Evolutionary conservation across 1,139 yeast genomes (phyloP).

Genomic region (Hyphopichia pseudoburtonii): DNA sequence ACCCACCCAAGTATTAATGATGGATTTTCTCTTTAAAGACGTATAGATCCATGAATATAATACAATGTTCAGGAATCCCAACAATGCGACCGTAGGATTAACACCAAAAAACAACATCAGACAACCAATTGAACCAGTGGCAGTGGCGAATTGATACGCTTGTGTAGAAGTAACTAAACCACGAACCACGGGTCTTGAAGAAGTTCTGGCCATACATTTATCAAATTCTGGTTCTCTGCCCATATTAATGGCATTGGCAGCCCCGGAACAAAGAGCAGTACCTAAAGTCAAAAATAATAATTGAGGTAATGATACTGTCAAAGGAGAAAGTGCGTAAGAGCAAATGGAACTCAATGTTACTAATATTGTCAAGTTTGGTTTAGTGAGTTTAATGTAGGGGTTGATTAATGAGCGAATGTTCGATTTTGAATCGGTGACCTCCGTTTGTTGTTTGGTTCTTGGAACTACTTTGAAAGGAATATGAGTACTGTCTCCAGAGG

Average conservation of each 20-base stretch:
- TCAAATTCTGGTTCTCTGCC: constrained; percentile 94
- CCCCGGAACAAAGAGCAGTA: constrained; percentile 83
- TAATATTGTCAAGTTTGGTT: constrained; percentile 83
- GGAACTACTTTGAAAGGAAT: constrained; percentile 63
- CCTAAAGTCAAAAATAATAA: constrained; percentile 76
- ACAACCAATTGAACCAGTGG: constrained; percentile 71
- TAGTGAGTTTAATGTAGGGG: constrained; percentile 77
- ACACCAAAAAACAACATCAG: constrained; percentile 74
- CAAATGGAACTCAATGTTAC: constrained; percentile 92
- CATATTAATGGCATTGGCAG: constrained; percentile 97
- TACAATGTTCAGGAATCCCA: constrained; percentile 76
- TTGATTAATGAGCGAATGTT: constrained; percentile 36
- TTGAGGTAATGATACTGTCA: constrained; percentile 67
- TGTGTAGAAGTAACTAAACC: constrained; percentile 74
- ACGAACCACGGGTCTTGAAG: constrained; percentile 85
- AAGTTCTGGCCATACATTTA: constrained; percentile 83
- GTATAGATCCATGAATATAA: constrained; percentile 91
- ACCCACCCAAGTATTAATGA: constrained; percentile 96
- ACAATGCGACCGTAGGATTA: constrained; percentile 75
- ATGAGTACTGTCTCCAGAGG: constrained; percentile 16
- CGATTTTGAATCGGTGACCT: constrained; percentile 7
- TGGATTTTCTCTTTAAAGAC: constrained; percentile 79
- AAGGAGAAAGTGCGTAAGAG: constrained; percentile 89
- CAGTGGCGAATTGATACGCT: constrained; percentile 78
- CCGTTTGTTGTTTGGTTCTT: constrained; percentile 12